phyloP scores from a whole-genome alignment of 2,329 filamentous ascomycete species.

The Triangularia verruculosa region DNA sequence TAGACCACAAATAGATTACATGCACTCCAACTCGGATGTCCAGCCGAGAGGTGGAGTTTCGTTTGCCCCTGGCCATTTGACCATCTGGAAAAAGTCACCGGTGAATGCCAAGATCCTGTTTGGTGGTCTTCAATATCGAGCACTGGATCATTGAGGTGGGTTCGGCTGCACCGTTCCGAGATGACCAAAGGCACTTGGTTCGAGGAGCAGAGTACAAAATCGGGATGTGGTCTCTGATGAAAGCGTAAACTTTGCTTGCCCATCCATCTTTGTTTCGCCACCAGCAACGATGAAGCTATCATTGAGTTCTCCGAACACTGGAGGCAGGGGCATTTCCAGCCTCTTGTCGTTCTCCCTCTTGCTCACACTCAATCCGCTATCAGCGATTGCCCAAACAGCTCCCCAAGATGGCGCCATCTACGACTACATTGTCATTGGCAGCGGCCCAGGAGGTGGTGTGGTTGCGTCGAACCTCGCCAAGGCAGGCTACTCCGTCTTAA shows the following conservation, averaged over 20 bases:
- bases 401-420: slow-evolving; percentile 33
- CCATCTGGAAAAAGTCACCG: slow-evolving; percentile 9
- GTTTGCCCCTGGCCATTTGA: neutral
- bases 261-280: neutral
- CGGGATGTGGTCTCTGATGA: neutral
- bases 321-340: slow-evolving; percentile 4
- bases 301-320: neutral
- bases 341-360: slow-evolving; percentile 14
- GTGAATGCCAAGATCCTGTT: neutral
- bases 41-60: slow-evolving; percentile 6
- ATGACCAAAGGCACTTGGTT: neutral
- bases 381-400: slow-evolving; percentile 5
- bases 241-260: neutral
- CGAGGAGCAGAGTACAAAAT: neutral
- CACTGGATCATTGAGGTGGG: neutral
- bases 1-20: slow-evolving; percentile 1
- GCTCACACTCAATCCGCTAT: neutral
- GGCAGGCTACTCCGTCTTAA: slow-evolving; percentile 50
- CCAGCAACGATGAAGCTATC: slow-evolving; percentile 13
- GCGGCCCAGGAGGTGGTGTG: slow-evolving; percentile 50
- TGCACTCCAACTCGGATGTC: slow-evolving; percentile 9
- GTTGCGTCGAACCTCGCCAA: slow-evolving; percentile 50
- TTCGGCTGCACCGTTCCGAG: neutral
- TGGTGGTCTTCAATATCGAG: neutral
- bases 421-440: slow-evolving; percentile 55